phyloP scores from a whole-genome alignment of 129 eudicot species.

The Chrysanthemum makinoi region DNA sequence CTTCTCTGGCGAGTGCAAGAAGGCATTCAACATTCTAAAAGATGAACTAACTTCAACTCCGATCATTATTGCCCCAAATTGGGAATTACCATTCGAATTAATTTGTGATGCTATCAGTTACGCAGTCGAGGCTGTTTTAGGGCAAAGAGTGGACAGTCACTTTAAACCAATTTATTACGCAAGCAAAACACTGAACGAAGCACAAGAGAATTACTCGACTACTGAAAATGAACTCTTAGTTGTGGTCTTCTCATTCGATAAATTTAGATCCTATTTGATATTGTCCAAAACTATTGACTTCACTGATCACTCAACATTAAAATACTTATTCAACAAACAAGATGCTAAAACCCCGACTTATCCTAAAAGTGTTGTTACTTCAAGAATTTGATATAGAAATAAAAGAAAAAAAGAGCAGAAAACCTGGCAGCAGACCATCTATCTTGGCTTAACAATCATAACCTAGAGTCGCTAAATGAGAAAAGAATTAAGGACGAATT shows the following conservation, averaged over 20 bases:
- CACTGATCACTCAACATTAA: too few species aligned
- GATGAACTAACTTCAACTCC: neutral
- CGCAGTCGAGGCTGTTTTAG: neutral
- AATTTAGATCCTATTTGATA: constrained; percentile 1
- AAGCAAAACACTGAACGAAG: neutral
- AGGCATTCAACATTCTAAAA: neutral
- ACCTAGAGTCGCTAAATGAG: too few species aligned
- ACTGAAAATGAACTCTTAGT: neutral
- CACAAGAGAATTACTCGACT: neutral
- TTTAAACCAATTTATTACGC: neutral
- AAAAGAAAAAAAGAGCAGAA: too few species aligned
- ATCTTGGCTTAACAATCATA: too few species aligned
- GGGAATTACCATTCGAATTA: neutral
- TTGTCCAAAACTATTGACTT: too few species aligned
- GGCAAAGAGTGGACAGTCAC: neutral
- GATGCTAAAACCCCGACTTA: too few species aligned
- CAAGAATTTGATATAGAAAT: too few species aligned
- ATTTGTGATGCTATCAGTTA: neutral
- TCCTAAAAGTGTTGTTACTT: too few species aligned
- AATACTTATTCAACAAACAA: too few species aligned
- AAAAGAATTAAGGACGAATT: too few species aligned
- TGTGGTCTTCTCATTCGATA: neutral
- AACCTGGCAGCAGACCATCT: too few species aligned
- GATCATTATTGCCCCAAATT: neutral
- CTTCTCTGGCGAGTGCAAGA: neutral